These are phyloP conservation scores for Lodderomyces margitis DNA, from an alignment of 1,139 yeast species.

Conservation along the genomic window DNA sequence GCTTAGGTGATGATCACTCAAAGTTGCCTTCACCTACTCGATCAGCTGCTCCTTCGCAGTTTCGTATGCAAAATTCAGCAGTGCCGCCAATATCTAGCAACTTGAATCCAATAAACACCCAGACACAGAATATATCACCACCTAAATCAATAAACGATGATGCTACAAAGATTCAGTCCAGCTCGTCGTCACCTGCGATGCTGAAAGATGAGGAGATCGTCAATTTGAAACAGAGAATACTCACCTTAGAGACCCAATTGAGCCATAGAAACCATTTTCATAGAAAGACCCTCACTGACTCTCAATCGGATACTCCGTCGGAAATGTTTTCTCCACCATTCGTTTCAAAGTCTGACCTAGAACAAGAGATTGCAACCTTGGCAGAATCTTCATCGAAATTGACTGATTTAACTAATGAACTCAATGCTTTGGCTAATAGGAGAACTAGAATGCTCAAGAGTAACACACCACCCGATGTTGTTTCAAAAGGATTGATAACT, in stretches of 20 bases:
- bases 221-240: constrained; percentile 22
- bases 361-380: constrained; percentile 35
- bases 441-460: constrained; percentile 32
- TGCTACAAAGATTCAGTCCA: background rate
- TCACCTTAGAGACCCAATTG: constrained; percentile 21
- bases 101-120: constrained; percentile 6
- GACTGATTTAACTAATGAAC: constrained; percentile 37
- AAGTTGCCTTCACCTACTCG: background rate
- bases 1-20: background rate
- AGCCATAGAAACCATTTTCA: constrained; percentile 8
- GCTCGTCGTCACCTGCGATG: constrained; percentile 5
- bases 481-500: constrained; percentile 47
- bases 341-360: constrained; percentile 32
- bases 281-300: background rate
- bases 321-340: constrained; percentile 27
- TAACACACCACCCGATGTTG: constrained; percentile 37
- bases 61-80: constrained; percentile 7
- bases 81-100: constrained; percentile 10
- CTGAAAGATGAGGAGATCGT: constrained; percentile 16
- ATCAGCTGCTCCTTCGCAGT: background rate
- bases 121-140: constrained; percentile 1
- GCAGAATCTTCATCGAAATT: constrained; percentile 29
- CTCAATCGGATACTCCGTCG: constrained; percentile 8
- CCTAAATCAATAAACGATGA: background rate
- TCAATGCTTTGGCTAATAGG: constrained; percentile 36